Percentiles rank a stretch among this genome's conserved stretches.
These are phyloP conservation scores for Luvunga scandens DNA, from an alignment of 345 rosid genomes.

Conservation along the genomic window DNA sequence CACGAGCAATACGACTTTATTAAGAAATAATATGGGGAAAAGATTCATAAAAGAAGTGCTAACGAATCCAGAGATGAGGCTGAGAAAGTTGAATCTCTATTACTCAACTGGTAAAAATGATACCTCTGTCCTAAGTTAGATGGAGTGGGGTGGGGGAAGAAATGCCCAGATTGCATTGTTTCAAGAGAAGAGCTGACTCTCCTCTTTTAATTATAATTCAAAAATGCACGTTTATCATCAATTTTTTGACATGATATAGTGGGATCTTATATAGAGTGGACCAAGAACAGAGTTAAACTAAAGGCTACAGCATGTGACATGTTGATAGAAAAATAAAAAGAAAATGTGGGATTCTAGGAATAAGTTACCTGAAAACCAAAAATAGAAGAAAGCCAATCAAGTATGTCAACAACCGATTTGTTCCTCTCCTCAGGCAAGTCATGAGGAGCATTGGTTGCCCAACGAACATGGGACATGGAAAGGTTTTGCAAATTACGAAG, in stretches of 20 bases:
- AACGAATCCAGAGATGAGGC: not conserved
- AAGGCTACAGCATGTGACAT: not conserved
- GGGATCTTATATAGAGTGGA: not conserved
- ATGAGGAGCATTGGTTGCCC: constrained; percentile 19
- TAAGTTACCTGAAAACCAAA: constrained; percentile 94
- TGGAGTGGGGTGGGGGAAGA: no score
- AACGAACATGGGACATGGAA: constrained; percentile 41
- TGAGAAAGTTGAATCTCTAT: not conserved
- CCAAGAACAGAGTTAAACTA: not conserved
- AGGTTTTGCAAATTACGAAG: constrained; percentile 61
- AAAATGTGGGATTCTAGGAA: constrained; percentile 13
- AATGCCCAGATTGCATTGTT: not conserved
- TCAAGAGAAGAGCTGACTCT: not conserved
- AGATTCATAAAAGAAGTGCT: not conserved
- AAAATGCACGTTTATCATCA: not conserved
- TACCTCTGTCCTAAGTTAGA: not conserved
- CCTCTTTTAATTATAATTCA: not conserved
- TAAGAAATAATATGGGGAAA: not conserved
- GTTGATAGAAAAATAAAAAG: constrained; percentile 9
- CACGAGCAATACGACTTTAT: not conserved
- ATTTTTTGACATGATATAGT: not conserved
- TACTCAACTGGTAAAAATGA: not conserved
- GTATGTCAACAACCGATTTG: constrained; percentile 55
- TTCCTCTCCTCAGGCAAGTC: constrained; percentile 37
- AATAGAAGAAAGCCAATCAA: constrained; percentile 87